These are phyloP conservation scores for Fusarium sp. DNA, from an alignment of 2,329 filamentous ascomycete species.

Conservation along the genomic window DNA sequence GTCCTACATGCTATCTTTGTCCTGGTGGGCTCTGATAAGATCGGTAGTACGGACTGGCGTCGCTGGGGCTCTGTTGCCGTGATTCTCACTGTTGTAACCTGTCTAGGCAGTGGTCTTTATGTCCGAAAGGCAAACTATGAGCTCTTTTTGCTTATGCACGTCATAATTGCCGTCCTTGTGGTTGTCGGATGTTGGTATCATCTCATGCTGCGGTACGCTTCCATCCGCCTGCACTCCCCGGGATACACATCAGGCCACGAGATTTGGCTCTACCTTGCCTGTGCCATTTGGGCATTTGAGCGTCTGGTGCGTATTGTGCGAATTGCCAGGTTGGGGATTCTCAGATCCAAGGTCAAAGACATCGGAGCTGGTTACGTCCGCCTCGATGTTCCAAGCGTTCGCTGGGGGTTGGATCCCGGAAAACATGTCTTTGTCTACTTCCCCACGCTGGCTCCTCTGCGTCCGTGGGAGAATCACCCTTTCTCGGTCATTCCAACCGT, in stretches of 20 bases:
- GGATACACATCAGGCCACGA: slow-evolving; percentile 59
- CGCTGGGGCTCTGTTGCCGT: not conserved
- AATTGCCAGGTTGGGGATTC: slow-evolving; percentile 43
- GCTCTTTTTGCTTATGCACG: slow-evolving; percentile 60
- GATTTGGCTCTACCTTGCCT: slow-evolving; percentile 50
- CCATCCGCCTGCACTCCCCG: slow-evolving; percentile 3
- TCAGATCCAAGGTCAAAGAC: slow-evolving; percentile 19
- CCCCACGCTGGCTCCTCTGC: slow-evolving; percentile 6
- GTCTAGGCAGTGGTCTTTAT: slow-evolving; percentile 2
- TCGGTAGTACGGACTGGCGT: not conserved
- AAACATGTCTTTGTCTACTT: slow-evolving; percentile 26
- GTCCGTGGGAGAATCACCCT: slow-evolving; percentile 23
- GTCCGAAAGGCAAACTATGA: slow-evolving; percentile 59
- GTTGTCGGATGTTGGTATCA: slow-evolving; percentile 61
- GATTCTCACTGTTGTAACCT: slow-evolving; percentile 1
- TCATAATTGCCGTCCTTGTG: slow-evolving; percentile 57
- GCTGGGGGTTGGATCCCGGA: slow-evolving; percentile 15
- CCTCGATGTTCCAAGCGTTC: not conserved
- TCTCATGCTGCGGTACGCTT: slow-evolving; percentile 52
- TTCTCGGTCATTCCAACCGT: slow-evolving; percentile 21
- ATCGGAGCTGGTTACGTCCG: slow-evolving; percentile 19
- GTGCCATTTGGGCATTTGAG: slow-evolving; percentile 51
- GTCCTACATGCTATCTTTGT: slow-evolving; percentile 8
- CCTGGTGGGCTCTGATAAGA: not conserved
- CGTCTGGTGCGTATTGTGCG: slow-evolving; percentile 45